phyloP scores from a whole-genome alignment of 2,329 filamentous ascomycete genomes.

The Aschersonia sp. region DNA sequence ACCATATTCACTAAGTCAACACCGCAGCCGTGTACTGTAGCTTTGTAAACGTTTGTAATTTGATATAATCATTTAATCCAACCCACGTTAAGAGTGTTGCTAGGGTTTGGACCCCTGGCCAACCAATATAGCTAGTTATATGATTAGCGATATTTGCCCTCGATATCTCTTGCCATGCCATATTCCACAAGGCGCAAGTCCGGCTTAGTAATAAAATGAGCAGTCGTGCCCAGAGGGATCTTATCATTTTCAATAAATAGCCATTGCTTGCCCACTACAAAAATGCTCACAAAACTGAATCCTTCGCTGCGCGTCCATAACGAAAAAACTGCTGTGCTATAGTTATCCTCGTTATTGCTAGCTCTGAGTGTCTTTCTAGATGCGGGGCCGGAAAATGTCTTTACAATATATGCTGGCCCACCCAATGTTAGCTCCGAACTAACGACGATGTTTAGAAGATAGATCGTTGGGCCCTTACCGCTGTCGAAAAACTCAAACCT shows the following conservation, averaged over 20 bases:
- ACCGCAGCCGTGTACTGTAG: no score
- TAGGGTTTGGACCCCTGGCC: no score
- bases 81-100: no score
- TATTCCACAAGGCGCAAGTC: neutral
- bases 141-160: no score
- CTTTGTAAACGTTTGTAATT: no score
- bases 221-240: neutral
- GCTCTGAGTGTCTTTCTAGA: neutral
- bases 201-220: neutral
- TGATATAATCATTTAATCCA: no score
- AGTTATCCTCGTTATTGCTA: neutral
- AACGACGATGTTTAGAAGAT: neutral
- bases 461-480: neutral
- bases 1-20: no score
- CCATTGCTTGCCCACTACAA: neutral
- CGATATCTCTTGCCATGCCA: neutral
- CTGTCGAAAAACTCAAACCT: neutral
- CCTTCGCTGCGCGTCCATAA: neutral
- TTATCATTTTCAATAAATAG: neutral
- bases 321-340: neutral
- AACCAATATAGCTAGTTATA: no score
- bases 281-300: neutral
- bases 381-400: neutral
- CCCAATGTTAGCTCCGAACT: neutral
- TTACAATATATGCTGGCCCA: neutral